Evolutionary conservation across 352 stramenopile genomes (phyloP).

Genomic region (Globisporangium carolinianum): DNA sequence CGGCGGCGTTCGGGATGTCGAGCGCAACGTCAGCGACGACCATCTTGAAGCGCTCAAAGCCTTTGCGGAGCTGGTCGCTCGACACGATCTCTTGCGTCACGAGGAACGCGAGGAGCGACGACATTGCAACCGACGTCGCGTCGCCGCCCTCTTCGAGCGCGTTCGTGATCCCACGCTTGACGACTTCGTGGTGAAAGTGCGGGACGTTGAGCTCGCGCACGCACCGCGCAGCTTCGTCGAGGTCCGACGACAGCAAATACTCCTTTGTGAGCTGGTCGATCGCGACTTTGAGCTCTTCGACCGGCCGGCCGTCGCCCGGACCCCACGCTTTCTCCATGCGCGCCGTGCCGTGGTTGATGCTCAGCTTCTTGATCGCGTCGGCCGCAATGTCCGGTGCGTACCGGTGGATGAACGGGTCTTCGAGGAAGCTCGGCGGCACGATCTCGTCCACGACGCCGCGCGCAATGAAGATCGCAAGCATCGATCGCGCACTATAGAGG

Average conservation of each 20-base stretch:
- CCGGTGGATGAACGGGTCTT: conserved; percentile 92
- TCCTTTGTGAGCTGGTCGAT: conserved; percentile 96
- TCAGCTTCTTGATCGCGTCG: conserved; percentile 95
- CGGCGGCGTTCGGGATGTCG: conserved; percentile 53
- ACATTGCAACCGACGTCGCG: conserved; percentile 46
- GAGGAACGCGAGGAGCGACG: conserved; percentile 72
- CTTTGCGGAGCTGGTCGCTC: conserved; percentile 59
- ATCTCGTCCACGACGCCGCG: conserved; percentile 98
- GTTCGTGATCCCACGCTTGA: conserved; percentile 73
- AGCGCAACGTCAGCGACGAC: conserved; percentile 56
- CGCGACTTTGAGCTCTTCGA: conserved; percentile 91
- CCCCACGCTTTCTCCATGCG: conserved; percentile 97
- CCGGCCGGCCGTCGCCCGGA: conserved; percentile 87
- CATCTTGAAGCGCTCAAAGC: conserved; percentile 77
- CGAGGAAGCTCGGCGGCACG: conserved; percentile 95
- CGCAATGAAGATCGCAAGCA: conserved; percentile 95
- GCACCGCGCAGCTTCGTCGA: conserved; percentile 92
- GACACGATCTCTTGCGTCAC: conserved; percentile 58
- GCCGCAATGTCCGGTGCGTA: conserved; percentile 94
- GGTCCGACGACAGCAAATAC: conserved; percentile 91
- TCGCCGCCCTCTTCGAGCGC: conserved; percentile 43
- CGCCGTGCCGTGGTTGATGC: conserved; percentile 93
- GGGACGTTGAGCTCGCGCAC: conserved; percentile 92
- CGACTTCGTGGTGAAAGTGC: conserved; percentile 97
- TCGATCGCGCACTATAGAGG: conserved; percentile 60